A percentile compares a stretch with the other conserved stretches of the same genome.
Conservation (phyloP, 2,329 filamentous ascomycete species). For the Aureobasidium subglaciale region DNA sequence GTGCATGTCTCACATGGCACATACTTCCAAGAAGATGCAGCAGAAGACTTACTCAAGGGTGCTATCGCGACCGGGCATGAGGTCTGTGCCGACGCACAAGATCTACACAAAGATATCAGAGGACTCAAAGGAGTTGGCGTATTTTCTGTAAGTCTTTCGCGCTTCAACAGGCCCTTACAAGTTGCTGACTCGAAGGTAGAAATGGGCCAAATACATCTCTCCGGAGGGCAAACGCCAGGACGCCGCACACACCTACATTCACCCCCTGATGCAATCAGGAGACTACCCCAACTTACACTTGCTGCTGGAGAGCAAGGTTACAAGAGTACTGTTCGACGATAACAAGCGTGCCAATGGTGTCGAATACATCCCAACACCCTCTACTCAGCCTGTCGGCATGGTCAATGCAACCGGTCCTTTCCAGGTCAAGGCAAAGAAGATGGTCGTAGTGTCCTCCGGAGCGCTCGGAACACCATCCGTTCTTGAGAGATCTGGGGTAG, state of each 20-base stretch:
- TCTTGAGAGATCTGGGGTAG: constrained; percentile 57
- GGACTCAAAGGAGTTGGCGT: neutral
- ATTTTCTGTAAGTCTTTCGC: neutral
- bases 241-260: constrained; percentile 49
- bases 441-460: constrained; percentile 48
- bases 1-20: constrained; percentile 18
- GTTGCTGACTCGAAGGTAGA: constrained; percentile 21
- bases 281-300: constrained; percentile 54
- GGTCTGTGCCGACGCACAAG: constrained; percentile 48
- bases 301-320: constrained; percentile 50
- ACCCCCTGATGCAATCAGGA: constrained; percentile 44
- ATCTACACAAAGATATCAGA: constrained; percentile 33
- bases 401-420: neutral
- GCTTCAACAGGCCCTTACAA: no score
- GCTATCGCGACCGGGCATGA: constrained; percentile 43
- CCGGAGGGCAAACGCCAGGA: constrained; percentile 52
- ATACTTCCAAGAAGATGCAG: constrained; percentile 29
- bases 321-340: constrained; percentile 32
- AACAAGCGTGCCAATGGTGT: constrained; percentile 49
- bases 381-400: constrained; percentile 19
- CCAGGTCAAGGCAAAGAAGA: constrained; percentile 45
- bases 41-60: constrained; percentile 44
- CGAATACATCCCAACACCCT: constrained; percentile 44
- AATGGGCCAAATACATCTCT: constrained; percentile 44
- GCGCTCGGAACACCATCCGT: constrained; percentile 48